These are phyloP conservation scores for Fusarium zealandicum DNA, from an alignment of 2,329 filamentous ascomycete species.

Conservation along the genomic window DNA sequence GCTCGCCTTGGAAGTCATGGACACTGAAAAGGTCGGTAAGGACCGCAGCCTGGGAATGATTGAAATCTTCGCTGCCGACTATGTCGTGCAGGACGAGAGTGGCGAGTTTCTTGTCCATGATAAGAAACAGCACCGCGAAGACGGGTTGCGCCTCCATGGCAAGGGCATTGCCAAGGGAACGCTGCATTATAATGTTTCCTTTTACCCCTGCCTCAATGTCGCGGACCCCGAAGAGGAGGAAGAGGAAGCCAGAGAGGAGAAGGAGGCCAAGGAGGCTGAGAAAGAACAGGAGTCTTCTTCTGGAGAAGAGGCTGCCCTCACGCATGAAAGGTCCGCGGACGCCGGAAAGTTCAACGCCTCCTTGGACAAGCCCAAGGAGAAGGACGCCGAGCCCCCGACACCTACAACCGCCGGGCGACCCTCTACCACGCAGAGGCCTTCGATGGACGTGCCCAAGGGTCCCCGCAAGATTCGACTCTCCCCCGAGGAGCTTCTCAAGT, in stretches of 20 bases:
- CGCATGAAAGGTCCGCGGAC: constrained; percentile 33
- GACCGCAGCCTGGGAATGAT: constrained; percentile 86
- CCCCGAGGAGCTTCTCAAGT: constrained; percentile 79
- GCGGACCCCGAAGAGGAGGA: constrained; percentile 90
- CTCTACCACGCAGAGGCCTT: constrained; percentile 46
- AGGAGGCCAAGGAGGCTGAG: constrained; percentile 41
- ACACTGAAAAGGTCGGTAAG: constrained; percentile 89
- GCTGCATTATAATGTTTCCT: constrained; percentile 82
- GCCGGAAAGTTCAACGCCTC: constrained; percentile 56
- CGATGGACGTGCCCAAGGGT: constrained; percentile 57
- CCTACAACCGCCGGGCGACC: constrained; percentile 55
- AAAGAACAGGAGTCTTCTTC: constrained; percentile 26
- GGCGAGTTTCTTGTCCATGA: constrained; percentile 85
- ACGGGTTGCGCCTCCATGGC: constrained; percentile 75
- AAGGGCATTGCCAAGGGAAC: constrained; percentile 79
- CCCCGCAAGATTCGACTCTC: constrained; percentile 80
- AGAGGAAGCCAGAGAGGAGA: constrained; percentile 59
- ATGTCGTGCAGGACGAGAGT: constrained; percentile 76
- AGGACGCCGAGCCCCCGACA: constrained; percentile 37
- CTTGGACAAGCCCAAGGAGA: constrained; percentile 43
- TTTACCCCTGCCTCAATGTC: constrained; percentile 88
- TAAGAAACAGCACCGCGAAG: constrained; percentile 71
- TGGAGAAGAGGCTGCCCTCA: constrained; percentile 22
- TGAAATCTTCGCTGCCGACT: constrained; percentile 80
- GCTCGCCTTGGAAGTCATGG: constrained; percentile 92